Conservation (phyloP, 192 early-diverging fungal genomes). For the Coemansia guatemalensis region DNA sequence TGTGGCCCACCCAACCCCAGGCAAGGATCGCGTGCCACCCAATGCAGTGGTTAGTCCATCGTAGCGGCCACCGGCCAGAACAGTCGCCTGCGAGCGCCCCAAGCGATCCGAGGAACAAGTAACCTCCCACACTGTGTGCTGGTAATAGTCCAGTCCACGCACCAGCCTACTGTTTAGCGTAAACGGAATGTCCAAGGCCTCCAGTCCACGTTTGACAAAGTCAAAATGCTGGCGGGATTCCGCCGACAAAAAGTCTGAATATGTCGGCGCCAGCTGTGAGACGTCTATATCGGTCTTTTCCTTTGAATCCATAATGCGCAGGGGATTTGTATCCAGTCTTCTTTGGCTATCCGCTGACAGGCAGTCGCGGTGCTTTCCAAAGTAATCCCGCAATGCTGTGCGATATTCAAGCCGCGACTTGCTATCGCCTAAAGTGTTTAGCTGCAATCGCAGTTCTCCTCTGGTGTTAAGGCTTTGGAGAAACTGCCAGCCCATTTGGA, state of each 20-base stretch:
- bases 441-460: slow-evolving; percentile 20
- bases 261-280: slow-evolving; percentile 38
- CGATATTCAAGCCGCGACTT: slow-evolving; percentile 45
- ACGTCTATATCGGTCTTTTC: slow-evolving; percentile 53
- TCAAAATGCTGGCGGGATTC: slow-evolving; percentile 50
- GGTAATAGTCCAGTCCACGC: slow-evolving; percentile 70
- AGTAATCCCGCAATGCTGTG: slow-evolving; percentile 50
- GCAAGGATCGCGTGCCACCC: slow-evolving; percentile 54
- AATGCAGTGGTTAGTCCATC: slow-evolving; percentile 59
- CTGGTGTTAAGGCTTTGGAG: slow-evolving; percentile 36
- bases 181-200: slow-evolving; percentile 54
- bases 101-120: slow-evolving; percentile 34
- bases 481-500: slow-evolving; percentile 56
- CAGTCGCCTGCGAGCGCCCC: slow-evolving; percentile 61
- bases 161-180: slow-evolving; percentile 56
- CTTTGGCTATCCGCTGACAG: slow-evolving; percentile 57
- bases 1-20: slow-evolving; percentile 64
- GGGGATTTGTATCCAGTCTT: slow-evolving; percentile 57
- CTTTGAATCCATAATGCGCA: slow-evolving; percentile 67
- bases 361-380: slow-evolving; percentile 23
- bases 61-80: slow-evolving; percentile 68
- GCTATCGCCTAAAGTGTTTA: slow-evolving; percentile 44
- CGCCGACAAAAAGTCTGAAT: slow-evolving; percentile 46
- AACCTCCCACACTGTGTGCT: slow-evolving; percentile 69
- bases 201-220: slow-evolving; percentile 46